These are phyloP conservation scores for Ambrosiella xylebori DNA, from an alignment of 2,329 filamentous ascomycete species.

Conservation along the genomic window DNA sequence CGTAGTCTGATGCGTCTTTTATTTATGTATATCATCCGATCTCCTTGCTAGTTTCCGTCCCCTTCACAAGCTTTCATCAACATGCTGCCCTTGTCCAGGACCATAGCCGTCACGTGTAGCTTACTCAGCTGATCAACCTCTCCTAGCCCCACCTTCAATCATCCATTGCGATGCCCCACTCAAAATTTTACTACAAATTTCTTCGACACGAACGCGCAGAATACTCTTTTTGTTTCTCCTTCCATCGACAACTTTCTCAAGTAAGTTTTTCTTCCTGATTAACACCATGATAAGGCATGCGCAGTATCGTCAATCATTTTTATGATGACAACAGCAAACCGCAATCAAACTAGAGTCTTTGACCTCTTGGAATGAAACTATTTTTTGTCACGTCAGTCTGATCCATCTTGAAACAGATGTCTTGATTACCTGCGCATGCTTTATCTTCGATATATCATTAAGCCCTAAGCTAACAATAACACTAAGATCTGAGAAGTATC, in stretches of 20 bases:
- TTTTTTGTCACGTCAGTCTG: slow-evolving; percentile 86
- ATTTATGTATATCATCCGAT: not conserved
- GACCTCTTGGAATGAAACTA: slow-evolving; percentile 73
- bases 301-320: slow-evolving; percentile 8
- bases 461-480: slow-evolving; percentile 3
- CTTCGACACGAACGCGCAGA: slow-evolving; percentile 4
- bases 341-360: slow-evolving; percentile 99
- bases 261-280: slow-evolving; percentile 18
- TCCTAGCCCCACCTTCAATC: not conserved
- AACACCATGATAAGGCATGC: not conserved
- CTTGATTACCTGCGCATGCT: slow-evolving; percentile 2
- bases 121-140: not conserved
- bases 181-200: slow-evolving; percentile 9
- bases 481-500: not conserved
- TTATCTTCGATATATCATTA: not conserved
- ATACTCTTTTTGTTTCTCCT: slow-evolving; percentile 13
- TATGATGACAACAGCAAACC: slow-evolving; percentile 71
- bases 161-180: slow-evolving; percentile 8
- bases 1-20: no score
- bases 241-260: slow-evolving; percentile 11
- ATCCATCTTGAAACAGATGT: slow-evolving; percentile 24
- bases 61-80: no score
- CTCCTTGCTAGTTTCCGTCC: not conserved
- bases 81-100: no score
- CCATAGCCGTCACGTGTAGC: not conserved